These are phyloP conservation scores for Aspergillus texensis DNA, from an alignment of 2,329 filamentous ascomycete species.

Conservation along the genomic window DNA sequence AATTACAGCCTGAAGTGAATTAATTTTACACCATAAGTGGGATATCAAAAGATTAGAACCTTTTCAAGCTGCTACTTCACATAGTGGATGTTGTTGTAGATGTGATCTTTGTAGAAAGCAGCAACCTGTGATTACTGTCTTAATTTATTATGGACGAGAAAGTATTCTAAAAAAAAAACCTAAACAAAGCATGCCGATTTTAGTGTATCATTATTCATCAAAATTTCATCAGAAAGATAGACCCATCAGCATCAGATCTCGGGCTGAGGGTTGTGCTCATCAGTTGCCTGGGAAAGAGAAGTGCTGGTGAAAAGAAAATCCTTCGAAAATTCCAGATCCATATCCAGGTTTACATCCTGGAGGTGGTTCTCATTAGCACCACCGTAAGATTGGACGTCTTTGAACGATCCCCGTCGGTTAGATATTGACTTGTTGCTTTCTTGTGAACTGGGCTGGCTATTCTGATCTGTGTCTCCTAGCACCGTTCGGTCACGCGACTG, in stretches of 20 bases:
- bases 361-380: slow-evolving; percentile 26
- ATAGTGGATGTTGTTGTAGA: not conserved
- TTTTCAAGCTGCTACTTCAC: not conserved
- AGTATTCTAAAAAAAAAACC: not conserved
- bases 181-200: not conserved
- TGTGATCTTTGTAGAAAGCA: not conserved
- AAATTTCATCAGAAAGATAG: no score
- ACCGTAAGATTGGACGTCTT: slow-evolving; percentile 12
- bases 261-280: slow-evolving; percentile 9
- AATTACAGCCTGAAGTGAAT: not conserved
- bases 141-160: no score
- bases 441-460: slow-evolving; percentile 30
- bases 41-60: not conserved
- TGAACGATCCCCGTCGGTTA: slow-evolving; percentile 12
- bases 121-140: not conserved
- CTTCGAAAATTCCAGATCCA: slow-evolving; percentile 39
- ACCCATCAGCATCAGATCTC: not conserved
- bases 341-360: slow-evolving; percentile 34
- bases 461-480: slow-evolving; percentile 29
- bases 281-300: slow-evolving; percentile 27
- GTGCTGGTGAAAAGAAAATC: slow-evolving; percentile 41
- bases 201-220: not conserved
- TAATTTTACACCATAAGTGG: not conserved
- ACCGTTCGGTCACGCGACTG: slow-evolving; percentile 23
- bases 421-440: slow-evolving; percentile 15